Evolutionary conservation across 768 basidiomycete genomes (phyloP).

Genomic region (Pleurotus giganteus): DNA sequence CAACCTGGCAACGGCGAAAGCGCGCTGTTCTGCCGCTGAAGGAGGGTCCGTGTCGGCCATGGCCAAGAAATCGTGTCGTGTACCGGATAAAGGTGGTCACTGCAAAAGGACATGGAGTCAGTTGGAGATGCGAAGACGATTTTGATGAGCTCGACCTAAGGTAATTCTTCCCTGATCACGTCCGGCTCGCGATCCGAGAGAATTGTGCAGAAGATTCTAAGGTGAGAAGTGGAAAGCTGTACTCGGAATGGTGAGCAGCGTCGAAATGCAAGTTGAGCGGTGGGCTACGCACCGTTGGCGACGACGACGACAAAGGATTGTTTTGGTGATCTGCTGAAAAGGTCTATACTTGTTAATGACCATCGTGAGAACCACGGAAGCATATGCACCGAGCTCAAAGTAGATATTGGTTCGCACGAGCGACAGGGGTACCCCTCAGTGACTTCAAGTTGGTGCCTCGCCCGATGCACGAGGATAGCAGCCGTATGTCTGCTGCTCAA

Average conservation of each 20-base stretch:
- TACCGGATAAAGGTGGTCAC: slow-evolving; percentile 4
- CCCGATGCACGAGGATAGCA: slow-evolving; percentile 3
- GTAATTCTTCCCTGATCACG: slow-evolving; percentile 11
- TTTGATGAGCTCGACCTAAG: slow-evolving; percentile 7
- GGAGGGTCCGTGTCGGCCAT: slow-evolving; percentile 50
- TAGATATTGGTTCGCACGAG: background rate
- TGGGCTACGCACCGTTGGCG: background rate
- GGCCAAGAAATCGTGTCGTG: slow-evolving; percentile 9
- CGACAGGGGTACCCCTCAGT: background rate
- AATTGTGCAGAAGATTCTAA: background rate
- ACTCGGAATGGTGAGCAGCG: background rate
- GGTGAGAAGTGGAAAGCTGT: background rate
- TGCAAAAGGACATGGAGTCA: slow-evolving; percentile 6
- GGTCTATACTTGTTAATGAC: slow-evolving; percentile 6
- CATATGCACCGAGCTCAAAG: background rate
- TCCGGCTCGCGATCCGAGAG: slow-evolving; percentile 10
- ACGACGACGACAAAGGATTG: slow-evolving; percentile 10
- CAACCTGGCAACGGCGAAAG: slow-evolving; percentile 84
- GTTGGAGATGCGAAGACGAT: background rate
- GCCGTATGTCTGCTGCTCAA: background rate
- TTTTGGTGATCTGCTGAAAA: slow-evolving; percentile 8
- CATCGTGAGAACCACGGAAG: slow-evolving; percentile 9
- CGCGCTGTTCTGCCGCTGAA: slow-evolving; percentile 69
- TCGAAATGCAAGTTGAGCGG: background rate
- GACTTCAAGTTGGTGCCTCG: background rate